Conservation (phyloP, 2,329 filamentous ascomycete species). For the Colletotrichum sp. region DNA sequence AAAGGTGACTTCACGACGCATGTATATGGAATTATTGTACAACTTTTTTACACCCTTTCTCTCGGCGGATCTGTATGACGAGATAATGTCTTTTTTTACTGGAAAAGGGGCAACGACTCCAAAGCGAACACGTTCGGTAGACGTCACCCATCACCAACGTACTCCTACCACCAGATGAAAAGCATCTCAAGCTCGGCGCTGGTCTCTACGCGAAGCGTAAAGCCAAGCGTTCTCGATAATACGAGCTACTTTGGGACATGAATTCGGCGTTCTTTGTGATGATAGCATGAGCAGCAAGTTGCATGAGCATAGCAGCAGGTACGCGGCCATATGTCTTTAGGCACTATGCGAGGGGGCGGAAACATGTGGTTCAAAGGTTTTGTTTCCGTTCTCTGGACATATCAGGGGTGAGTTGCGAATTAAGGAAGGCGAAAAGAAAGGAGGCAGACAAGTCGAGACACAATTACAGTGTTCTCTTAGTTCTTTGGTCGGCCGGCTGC, state of each 20-base stretch:
- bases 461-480: conserved; percentile 10
- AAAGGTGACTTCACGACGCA: conserved; percentile 31
- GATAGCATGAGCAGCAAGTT: conserved; percentile 43
- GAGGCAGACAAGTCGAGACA: conserved; percentile 16
- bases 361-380: conserved; percentile 8
- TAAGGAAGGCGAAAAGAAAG: conserved; percentile 11
- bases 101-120: neutral
- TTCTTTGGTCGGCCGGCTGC: conserved; percentile 16
- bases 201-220: neutral
- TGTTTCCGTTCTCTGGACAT: conserved; percentile 23
- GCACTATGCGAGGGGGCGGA: conserved; percentile 11
- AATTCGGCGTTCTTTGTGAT: conserved; percentile 34
- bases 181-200: conserved; percentile 2
- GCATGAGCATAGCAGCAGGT: conserved; percentile 30
- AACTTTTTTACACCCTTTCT: conserved; percentile 30
- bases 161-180: neutral
- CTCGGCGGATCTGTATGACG: conserved; percentile 1
- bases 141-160: neutral
- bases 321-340: conserved; percentile 8
- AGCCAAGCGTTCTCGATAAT: neutral
- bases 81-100: conserved; percentile 1
- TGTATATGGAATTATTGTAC: conserved; percentile 44
- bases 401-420: conserved; percentile 17
- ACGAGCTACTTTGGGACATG: conserved; percentile 10
- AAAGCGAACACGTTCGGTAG: neutral